Conservation (phyloP, 768 basidiomycete genomes). For the Podaxis rugospora region DNA sequence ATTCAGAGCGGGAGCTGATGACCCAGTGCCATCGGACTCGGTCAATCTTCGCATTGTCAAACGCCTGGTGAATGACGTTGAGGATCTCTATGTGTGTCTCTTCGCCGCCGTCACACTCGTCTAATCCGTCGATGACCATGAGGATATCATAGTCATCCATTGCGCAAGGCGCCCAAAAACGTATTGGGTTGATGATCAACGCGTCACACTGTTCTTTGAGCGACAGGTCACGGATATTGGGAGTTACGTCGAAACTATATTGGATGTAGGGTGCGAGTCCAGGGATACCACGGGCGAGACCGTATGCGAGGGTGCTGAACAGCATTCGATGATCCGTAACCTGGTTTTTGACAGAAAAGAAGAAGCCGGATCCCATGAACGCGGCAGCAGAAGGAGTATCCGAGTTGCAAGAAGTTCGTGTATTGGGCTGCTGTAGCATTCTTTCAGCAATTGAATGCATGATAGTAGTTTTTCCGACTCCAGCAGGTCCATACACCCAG, state of each 20-base stretch:
- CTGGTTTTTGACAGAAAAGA: background rate
- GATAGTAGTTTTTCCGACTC: slow-evolving; percentile 6
- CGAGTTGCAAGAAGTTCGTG: background rate
- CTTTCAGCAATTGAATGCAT: background rate
- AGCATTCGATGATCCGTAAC: background rate
- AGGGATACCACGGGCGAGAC: background rate
- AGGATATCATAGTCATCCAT: background rate
- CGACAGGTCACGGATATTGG: background rate
- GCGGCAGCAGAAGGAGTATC: too few relatives aligned
- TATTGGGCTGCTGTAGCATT: background rate
- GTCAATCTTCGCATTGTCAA: background rate
- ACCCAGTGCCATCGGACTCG: background rate
- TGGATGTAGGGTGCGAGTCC: background rate
- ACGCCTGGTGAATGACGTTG: background rate
- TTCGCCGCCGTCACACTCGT: background rate
- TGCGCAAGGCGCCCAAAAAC: background rate
- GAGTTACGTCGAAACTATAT: background rate
- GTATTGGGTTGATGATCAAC: background rate
- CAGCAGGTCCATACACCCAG: slow-evolving; percentile 5
- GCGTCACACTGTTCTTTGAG: background rate
- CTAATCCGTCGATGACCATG: slow-evolving; percentile 1
- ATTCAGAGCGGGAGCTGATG: background rate
- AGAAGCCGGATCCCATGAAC: background rate
- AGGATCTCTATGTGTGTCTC: background rate
- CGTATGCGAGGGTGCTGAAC: slow-evolving; percentile 1